Conservation (phyloP, 805 yeast species). For the Kodamaea kaohsiungensis region DNA sequence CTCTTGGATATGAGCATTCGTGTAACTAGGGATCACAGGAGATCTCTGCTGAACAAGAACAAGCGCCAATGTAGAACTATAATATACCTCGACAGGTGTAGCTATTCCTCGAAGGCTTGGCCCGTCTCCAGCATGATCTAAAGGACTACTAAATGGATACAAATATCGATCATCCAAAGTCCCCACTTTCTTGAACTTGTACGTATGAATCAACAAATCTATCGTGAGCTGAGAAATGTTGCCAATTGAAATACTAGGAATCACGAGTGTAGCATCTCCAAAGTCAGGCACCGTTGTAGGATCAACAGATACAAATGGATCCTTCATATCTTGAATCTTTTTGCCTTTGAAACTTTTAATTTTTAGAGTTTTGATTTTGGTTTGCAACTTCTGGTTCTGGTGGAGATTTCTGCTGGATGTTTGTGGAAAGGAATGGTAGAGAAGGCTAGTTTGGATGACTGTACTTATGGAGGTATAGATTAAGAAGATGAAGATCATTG, state of each 20-base stretch:
- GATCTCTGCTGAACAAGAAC: slow-evolving; percentile 80
- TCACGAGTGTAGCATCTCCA: slow-evolving; percentile 34
- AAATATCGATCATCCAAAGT: slow-evolving; percentile 59
- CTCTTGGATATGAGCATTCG: slow-evolving; percentile 50
- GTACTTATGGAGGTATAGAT: too few relatives aligned
- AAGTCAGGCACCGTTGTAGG: not conserved
- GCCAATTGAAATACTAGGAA: slow-evolving; percentile 85
- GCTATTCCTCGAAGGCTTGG: slow-evolving; percentile 39
- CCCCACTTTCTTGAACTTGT: slow-evolving; percentile 51
- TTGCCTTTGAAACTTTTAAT: not conserved
- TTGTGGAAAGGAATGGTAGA: too few relatives aligned
- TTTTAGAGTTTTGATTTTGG: not conserved
- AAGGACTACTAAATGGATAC: slow-evolving; percentile 84
- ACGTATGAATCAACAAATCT: slow-evolving; percentile 72
- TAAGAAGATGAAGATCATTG: too few relatives aligned
- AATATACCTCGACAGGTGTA: slow-evolving; percentile 67
- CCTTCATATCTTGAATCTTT: not conserved
- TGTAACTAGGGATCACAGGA: slow-evolving; percentile 73
- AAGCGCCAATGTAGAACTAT: slow-evolving; percentile 38
- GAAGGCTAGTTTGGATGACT: too few relatives aligned
- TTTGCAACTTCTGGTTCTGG: too few relatives aligned
- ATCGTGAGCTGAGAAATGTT: slow-evolving; percentile 83
- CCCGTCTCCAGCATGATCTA: slow-evolving; percentile 42
- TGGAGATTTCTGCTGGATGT: too few relatives aligned
- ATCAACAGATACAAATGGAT: too few relatives aligned